Base-by-base conservation (phyloP, 305 asterid species). In the Stenogyne calaminthoides region DNA sequence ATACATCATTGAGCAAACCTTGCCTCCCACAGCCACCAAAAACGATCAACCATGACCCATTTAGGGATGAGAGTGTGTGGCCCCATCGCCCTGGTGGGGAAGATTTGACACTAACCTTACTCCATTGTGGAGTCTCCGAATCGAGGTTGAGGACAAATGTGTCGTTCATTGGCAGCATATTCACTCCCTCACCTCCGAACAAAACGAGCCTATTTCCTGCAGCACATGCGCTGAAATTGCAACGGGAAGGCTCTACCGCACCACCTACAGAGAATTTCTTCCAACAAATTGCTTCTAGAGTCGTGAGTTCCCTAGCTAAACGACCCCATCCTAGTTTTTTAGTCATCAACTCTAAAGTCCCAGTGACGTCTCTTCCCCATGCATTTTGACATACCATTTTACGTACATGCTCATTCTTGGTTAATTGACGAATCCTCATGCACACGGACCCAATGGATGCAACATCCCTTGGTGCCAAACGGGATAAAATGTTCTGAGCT, bases 31-130 rank as follows among this genome's bases (percentile, higher is more conserved):
- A 93, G 15, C 97, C 98, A 61, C 98, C 98, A 55, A 93, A 93
- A n/a, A 91, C 88, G 46, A 91, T 96, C 76, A 93, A 71, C 96
- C 90, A 91, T 49, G 98, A 93, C 58, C 91, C 88, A 5, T 88
- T 91, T 27, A 93, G 82, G 79, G 96, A 89, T 1, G 98, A 93
- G 25, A 93, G 86, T 11, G 96, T 93, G 65, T 93, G 98, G 58
- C 98, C 98, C 98, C 98, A 93, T 2, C 97, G 90, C 32, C 98
- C 98, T 1, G 97, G 98, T 14, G 97, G 98, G 42, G 98, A 91
- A 46, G 93, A 86, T 76, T 78, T 68, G n/a, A 93, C 98, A 67
- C 85, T 86, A 73, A 93, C 91, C 64, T 89, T 85, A 22, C 87
- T 85, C 98, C 98, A 93, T 83, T 88, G 89, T 11, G 98, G 98